Base-by-base conservation (phyloP, 345 rosid species). In the Melaleuca alternifolia region DNA sequence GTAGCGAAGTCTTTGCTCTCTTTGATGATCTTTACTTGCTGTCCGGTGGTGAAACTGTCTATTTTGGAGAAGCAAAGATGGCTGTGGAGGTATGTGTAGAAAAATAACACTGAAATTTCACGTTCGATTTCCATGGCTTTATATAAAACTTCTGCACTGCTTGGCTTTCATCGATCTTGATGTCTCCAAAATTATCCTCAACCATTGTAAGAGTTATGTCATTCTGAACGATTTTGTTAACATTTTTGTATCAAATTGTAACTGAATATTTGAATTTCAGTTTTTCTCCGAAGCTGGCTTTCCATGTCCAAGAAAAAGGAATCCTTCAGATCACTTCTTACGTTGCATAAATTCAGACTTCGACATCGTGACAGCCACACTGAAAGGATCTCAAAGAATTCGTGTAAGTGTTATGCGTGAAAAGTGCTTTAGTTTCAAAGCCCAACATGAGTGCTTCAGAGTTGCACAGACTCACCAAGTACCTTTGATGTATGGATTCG, bases 221-320 rank as follows among this genome's bases (percentile, higher is more conserved):
- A 89, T 51, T 51, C 56, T 18, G 81, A 46, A 50, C 16, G 8
- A 71, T 71, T 16, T 37, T 71, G 79, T 41, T 48, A 24, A 33
- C 79, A 33, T 33, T 65, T 65, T 71, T 37, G 48, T 41, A 33
- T 71, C 48, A 37, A 37, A 37, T 71, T 20, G 23, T 20, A 37
- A 71, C 81, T 71, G 26, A 37, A 9, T 37, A 37, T 37, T 46
- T 65, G 28, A 46, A 82, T 83, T 61, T 33, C 91, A 94, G 96
- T 94, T 95, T 88, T 94, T 95, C 90, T 93, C 96, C 77, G 94
- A 95, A 89, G 95, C 96, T 62, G 98, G 95, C 11, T 95, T 95
- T 87, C 93, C 95, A 30, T 95, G 98, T 88, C 96, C 98, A 2
- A 92, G 92, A 41, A 88, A 90, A 89, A 94, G 95, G 86, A 95